These are phyloP conservation scores for Globisporangium paddicum DNA, from an alignment of 352 stramenopile species.

Conservation along the genomic window DNA sequence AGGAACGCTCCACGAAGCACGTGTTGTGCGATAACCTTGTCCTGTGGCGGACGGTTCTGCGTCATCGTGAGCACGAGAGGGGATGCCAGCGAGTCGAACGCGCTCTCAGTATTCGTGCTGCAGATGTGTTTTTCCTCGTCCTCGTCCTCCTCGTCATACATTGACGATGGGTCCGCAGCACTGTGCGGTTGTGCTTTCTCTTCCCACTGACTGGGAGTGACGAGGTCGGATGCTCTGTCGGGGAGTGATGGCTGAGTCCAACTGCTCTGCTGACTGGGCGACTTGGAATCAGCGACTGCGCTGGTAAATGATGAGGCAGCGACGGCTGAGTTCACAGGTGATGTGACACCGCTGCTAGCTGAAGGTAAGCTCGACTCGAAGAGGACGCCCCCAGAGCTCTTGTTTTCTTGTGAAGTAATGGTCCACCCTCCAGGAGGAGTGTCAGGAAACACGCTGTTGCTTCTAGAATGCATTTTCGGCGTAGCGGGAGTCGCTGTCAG, in stretches of 20 bases:
- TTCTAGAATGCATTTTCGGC: conserved; percentile 1
- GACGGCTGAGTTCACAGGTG: background rate
- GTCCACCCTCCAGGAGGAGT: background rate
- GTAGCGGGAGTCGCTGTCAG: background rate
- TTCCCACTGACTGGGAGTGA: background rate
- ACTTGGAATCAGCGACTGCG: background rate
- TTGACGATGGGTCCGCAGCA: too few species aligned
- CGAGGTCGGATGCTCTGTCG: background rate
- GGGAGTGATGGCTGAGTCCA: too few species aligned
- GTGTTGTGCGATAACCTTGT: conserved; percentile 54
- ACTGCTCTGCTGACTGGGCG: background rate
- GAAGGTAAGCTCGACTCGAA: background rate
- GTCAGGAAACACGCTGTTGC: background rate
- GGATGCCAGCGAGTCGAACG: conserved; percentile 11
- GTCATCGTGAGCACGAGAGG: conserved; percentile 37
- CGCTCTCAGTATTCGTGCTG: background rate
- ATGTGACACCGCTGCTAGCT: background rate
- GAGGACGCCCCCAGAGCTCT: background rate
- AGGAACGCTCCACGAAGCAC: conserved; percentile 53
- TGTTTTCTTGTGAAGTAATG: background rate
- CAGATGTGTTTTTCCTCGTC: background rate
- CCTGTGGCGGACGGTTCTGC: conserved; percentile 19
- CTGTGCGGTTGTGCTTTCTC: background rate
- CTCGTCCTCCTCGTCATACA: background rate
- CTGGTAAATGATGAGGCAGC: background rate